phyloP scores from a whole-genome alignment of 179 eudicot genomes.

The Sideroxylon spinosum region DNA sequence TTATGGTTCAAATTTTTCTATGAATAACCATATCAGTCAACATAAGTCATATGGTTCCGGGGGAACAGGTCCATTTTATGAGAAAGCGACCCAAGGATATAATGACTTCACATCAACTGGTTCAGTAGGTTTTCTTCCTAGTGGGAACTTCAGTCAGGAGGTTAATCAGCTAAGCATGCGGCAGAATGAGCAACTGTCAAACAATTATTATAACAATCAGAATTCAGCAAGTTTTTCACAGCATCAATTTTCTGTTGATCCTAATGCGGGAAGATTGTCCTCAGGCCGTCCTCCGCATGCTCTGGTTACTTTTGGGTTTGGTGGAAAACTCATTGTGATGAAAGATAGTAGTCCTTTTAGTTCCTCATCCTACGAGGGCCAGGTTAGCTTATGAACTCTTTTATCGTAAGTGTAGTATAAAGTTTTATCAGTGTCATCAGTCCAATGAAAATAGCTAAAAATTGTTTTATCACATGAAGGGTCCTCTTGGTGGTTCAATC shows the following conservation, averaged over 20 bases:
- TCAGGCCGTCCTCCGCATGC: constrained; percentile 98
- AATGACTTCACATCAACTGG: constrained; percentile 29
- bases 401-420: neutral
- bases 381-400: constrained; percentile 40
- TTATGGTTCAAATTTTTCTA: constrained; percentile 23
- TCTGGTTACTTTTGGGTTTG: constrained; percentile 85
- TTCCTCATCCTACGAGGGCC: constrained; percentile 44
- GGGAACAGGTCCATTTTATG: constrained; percentile 32
- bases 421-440: neutral
- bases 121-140: constrained; percentile 28
- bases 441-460: constrained; percentile 10
- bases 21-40: constrained; percentile 33
- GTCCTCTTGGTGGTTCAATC: constrained; percentile 45
- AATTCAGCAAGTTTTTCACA: constrained; percentile 33
- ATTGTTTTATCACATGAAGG: constrained; percentile 43
- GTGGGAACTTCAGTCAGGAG: constrained; percentile 35
- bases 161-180: constrained; percentile 31
- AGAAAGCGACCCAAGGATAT: constrained; percentile 26
- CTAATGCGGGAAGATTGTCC: constrained; percentile 56
- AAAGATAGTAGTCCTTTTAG: constrained; percentile 42
- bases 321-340: constrained; percentile 85
- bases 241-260: constrained; percentile 38
- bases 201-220: constrained; percentile 36
- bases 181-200: constrained; percentile 34
- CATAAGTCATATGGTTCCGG: constrained; percentile 27